Base-by-base conservation (phyloP, 2,329 filamentous ascomycete genomes). In the Colletotrichum australisinense region DNA sequence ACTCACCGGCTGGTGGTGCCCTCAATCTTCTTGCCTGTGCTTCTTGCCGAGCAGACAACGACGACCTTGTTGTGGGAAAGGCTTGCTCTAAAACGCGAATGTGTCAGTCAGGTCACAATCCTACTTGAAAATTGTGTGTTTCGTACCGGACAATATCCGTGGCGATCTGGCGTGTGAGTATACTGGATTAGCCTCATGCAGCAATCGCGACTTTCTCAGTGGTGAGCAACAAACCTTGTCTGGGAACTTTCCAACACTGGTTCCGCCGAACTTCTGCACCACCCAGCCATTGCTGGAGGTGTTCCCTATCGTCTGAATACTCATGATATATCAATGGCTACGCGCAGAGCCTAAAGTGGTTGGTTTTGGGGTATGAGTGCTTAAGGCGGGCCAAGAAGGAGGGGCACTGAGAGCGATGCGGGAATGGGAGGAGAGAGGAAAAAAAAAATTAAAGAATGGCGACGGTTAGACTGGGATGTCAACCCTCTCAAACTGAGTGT, bases 201-300 rank as follows among this genome's bases (percentile, higher is more conserved):
- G 58, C 46, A 63, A 63, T 58, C 49, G 63, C 59, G 71, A 72
- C 75, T 73, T 11, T 73, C 72, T 74, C 35, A 52, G 22, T 57
- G 52, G 49, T 49, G 14, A 57, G 60, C 14, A 46, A 83, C 84
- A 72, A 79, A 89, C 87, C 84, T 93, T 93, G 77, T 90, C 89
- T 65, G 95, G 93, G 79, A 97, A 98, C 85, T 98, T 98, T 78
- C 96, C 97, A 64, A 98, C 94, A 80, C 94, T 97, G 65, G 96
- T 99, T 64, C 96, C 96, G 75, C 95, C 95, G 83, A 97, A 98
- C 84, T 98, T 98, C 83, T 98, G 95, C 63, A 98, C 93, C 35
- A 97, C 88, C 95, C 95, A 98, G 77, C 88, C 87, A 76, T 86
- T 85, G 59, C 78, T 78, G 67, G 81, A 78, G 62, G 80, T 77